phyloP scores from a whole-genome alignment of 2,329 filamentous ascomycete genomes.

The Penicillium sp. region DNA sequence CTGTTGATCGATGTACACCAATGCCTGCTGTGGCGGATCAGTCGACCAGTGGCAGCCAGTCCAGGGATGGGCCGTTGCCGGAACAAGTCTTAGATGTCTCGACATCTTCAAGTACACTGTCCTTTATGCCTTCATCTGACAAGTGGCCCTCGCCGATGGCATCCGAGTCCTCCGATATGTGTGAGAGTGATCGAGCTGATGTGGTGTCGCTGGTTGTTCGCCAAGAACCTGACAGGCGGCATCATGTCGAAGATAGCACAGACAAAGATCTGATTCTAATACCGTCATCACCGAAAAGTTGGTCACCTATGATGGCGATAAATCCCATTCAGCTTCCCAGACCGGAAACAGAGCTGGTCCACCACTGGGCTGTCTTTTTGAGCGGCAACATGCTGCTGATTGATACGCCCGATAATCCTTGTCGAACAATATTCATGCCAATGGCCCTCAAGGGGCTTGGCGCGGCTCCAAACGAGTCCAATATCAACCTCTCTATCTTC shows the following conservation, averaged over 20 bases:
- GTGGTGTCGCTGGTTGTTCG: neutral
- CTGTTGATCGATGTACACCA: neutral
- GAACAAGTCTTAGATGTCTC: neutral
- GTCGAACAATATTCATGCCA: conserved; percentile 32
- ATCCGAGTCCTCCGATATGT: neutral
- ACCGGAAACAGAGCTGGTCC: conserved; percentile 28
- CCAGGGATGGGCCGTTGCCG: neutral
- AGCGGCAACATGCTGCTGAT: conserved; percentile 34
- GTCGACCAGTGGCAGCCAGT: neutral
- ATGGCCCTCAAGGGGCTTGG: conserved; percentile 24
- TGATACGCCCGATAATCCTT: conserved; percentile 32
- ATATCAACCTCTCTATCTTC: conserved; percentile 33
- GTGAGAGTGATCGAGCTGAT: neutral
- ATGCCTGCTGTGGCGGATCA: neutral
- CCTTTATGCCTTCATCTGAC: neutral
- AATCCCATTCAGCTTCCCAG: conserved; percentile 13
- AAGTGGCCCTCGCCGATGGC: neutral
- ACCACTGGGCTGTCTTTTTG: conserved; percentile 35
- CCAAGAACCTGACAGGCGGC: neutral
- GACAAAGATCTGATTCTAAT: neutral
- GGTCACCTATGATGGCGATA: neutral
- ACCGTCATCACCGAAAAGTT: neutral
- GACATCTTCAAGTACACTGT: neutral
- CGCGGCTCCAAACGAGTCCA: conserved; percentile 16
- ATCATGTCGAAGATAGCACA: too few species aligned